phyloP scores from a whole-genome alignment of 371 early-diverging fungal genomes.

The Rhizopus microsporus region DNA sequence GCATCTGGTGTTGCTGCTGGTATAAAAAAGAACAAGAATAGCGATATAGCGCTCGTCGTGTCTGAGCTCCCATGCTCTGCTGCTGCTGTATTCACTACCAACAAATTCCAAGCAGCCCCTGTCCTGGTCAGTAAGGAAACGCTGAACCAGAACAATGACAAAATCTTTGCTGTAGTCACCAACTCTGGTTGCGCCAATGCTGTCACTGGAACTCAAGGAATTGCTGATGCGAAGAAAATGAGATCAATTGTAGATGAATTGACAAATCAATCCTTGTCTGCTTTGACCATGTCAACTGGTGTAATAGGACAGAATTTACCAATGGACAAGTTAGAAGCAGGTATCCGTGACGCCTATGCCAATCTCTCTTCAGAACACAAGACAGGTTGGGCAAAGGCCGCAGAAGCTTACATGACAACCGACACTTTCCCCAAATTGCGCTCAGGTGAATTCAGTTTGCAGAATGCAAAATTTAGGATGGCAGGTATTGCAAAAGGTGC shows the following conservation, averaged over 20 bases:
- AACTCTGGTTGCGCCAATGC: slow-evolving; percentile 97
- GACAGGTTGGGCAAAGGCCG: slow-evolving; percentile 76
- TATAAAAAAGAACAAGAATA: slow-evolving; percentile 79
- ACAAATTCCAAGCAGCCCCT: slow-evolving; percentile 91
- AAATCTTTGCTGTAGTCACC: slow-evolving; percentile 71
- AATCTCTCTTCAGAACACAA: slow-evolving; percentile 59
- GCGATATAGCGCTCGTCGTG: slow-evolving; percentile 81
- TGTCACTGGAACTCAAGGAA: slow-evolving; percentile 87
- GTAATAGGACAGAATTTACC: slow-evolving; percentile 93
- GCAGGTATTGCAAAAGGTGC: slow-evolving; percentile 96
- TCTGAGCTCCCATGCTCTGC: slow-evolving; percentile 78
- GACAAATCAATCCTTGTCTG: slow-evolving; percentile 38
- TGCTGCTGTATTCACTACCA: slow-evolving; percentile 91
- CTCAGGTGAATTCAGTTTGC: slow-evolving; percentile 60
- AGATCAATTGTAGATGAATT: slow-evolving; percentile 54
- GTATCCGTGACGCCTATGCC: slow-evolving; percentile 56
- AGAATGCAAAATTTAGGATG: slow-evolving; percentile 65
- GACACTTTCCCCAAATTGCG: slow-evolving; percentile 94
- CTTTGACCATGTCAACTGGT: slow-evolving; percentile 94
- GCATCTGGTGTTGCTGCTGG: slow-evolving; percentile 77
- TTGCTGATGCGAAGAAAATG: slow-evolving; percentile 80
- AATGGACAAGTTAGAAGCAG: slow-evolving; percentile 81
- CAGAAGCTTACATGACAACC: slow-evolving; percentile 93
- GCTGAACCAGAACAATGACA: slow-evolving; percentile 50
- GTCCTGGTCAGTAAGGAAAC: slow-evolving; percentile 75